Percentiles rank a stretch among this genome's conserved stretches.
Conservation (phyloP, 139 green algal genomes). For the Zygnema circumcarinatum region DNA sequence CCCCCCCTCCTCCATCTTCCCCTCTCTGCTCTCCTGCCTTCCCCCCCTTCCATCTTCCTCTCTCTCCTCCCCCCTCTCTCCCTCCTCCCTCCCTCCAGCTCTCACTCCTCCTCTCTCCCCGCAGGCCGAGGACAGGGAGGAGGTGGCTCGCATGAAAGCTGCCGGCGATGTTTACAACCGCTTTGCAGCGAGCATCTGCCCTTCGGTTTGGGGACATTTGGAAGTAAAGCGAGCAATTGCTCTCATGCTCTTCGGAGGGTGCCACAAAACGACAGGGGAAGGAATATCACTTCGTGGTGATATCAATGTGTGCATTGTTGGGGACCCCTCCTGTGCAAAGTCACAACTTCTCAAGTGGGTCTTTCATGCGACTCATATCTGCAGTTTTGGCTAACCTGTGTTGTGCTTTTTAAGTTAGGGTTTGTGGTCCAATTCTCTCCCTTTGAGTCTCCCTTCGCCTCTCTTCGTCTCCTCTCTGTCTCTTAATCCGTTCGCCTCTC, state of each 20-base stretch:
- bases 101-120: neutral
- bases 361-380: neutral
- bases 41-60: neutral
- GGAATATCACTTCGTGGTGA: slow-evolving; percentile 83
- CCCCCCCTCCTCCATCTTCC: neutral
- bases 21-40: neutral
- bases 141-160: slow-evolving; percentile 45
- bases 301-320: slow-evolving; percentile 98
- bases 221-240: slow-evolving; percentile 96
- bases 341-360: slow-evolving; percentile 95
- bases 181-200: slow-evolving; percentile 80
- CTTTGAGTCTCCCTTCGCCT: too few relatives aligned
- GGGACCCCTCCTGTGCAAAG: slow-evolving; percentile 97
- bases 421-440: too few relatives aligned
- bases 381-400: too few relatives aligned
- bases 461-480: too few relatives aligned
- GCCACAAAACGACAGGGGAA: slow-evolving; percentile 84
- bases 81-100: neutral
- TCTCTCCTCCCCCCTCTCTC: neutral
- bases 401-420: too few relatives aligned
- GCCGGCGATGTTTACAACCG: slow-evolving; percentile 39
- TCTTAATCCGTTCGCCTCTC: too few relatives aligned
- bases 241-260: slow-evolving; percentile 94
- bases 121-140: slow-evolving; percentile 47
- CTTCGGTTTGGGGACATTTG: slow-evolving; percentile 88